Conservation (phyloP, 202 grass and related monocot genomes). For the Schoenoplectus tabernaemontani region DNA sequence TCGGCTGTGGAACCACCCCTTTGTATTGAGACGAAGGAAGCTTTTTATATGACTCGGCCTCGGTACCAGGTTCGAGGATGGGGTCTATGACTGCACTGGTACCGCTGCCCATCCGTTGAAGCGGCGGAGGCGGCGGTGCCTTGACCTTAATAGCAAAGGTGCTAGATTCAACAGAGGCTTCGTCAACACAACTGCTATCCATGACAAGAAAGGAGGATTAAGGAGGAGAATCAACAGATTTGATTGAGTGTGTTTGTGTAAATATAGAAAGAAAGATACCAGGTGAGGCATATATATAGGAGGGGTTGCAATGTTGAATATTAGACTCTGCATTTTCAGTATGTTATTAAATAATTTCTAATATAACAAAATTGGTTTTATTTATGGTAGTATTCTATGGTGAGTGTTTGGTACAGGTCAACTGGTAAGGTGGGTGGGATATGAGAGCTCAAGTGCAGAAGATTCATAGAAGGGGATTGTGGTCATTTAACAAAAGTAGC, state of each 20-base stretch:
- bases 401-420: conserved; percentile 26
- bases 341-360: background rate
- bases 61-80: background rate
- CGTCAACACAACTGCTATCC: conserved; percentile 23
- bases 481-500: background rate
- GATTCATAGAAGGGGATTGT: conserved; percentile 20
- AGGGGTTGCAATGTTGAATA: conserved; percentile 9
- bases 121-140: background rate
- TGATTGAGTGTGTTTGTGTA: conserved; percentile 17
- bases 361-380: background rate
- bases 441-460: background rate
- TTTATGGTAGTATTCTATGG: conserved; percentile 1
- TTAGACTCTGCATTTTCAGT: background rate
- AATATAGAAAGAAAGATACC: conserved; percentile 18
- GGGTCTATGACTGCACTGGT: conserved; percentile 22
- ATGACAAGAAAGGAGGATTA: background rate
- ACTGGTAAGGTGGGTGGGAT: conserved; percentile 18
- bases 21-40: conserved; percentile 61
- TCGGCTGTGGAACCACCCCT: conserved; percentile 83
- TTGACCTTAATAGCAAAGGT: background rate
- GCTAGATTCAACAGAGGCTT: background rate
- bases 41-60: conserved; percentile 5
- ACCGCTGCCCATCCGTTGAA: conserved; percentile 22
- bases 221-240: conserved; percentile 13
- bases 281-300: conserved; percentile 8